These are phyloP conservation scores for Verticillium albo-atrum DNA, from an alignment of 2,329 filamentous ascomycete species.

Conservation along the genomic window DNA sequence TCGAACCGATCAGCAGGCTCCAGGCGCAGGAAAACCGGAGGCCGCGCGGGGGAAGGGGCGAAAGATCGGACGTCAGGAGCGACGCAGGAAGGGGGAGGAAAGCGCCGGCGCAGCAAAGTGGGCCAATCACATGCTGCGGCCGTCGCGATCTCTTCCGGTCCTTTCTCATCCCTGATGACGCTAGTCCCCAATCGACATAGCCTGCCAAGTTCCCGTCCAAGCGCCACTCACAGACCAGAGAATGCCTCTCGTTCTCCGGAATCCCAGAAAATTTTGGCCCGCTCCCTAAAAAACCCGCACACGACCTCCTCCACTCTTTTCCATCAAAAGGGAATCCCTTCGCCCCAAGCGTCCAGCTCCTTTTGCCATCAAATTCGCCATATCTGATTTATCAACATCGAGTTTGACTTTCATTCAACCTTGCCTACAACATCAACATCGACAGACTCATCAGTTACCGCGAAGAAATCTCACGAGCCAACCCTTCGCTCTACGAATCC, in stretches of 20 bases:
- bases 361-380: not conserved
- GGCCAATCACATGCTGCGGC: not conserved
- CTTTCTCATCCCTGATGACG: not conserved
- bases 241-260: slow-evolving; percentile 10
- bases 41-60: not conserved
- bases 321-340: not conserved
- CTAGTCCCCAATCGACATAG: not conserved
- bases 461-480: not conserved
- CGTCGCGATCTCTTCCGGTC: not conserved
- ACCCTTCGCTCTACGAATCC: not conserved
- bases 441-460: not conserved
- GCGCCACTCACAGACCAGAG: not conserved
- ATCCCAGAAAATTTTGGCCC: slow-evolving; percentile 8
- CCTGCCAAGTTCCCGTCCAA: not conserved
- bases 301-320: slow-evolving; percentile 8
- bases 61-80: not conserved
- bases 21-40: not conserved
- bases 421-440: not conserved
- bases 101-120: not conserved
- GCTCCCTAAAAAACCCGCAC: slow-evolving; percentile 16
- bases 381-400: not conserved
- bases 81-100: not conserved
- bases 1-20: not conserved
- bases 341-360: not conserved
- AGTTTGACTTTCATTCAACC: not conserved